Evolutionary conservation across 2,329 filamentous ascomycete species (phyloP), one percentile per base, ranked within the genome.

Genomic region (Apiospora pterosperma): DNA sequence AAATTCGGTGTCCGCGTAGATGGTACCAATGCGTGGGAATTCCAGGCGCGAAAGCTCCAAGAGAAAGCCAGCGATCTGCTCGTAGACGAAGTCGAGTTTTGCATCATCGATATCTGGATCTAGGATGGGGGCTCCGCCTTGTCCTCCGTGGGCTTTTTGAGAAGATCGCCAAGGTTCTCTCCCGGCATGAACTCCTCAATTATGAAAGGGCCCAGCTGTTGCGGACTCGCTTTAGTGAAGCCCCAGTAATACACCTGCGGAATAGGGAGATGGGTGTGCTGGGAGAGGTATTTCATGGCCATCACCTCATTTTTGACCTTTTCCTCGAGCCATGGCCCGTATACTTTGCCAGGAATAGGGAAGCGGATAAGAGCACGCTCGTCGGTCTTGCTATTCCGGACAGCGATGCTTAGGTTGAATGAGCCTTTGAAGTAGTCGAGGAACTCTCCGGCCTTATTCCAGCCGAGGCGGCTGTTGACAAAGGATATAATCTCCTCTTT

Each of bases 41-140:
- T 39, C 3, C 28, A 62, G 23, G 61, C 42, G 39, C 19, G 48
- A 58, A 48, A 55, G 44, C 16, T 55, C 21, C 28, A 36, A 5
- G 1, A 34, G 28, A n/a, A 36, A 59, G 11, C 34, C 61, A 55
- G 39, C 25, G 11, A 62, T 36, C 41, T 55, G 61, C 38, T 62
- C 61, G 25, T 62, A 62, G 11, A 62, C 39, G 25, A 62, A 36
- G 11, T 52, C n/a, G 28, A 62, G 61, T 25, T 62, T 62, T 3
- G 25, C 11, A 5, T 62, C 42, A 23, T 62, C 61, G 11, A 62
- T 55, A 31, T 62, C 41, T n/a, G 25, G 61, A 36, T 62, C 31
- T 16, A 62, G 28, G 11, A 52, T 25, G 34, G 12, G 28, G 4
- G 28, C 11, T 55, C 61, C 12, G 28, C 25, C 25, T 36, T n/a